Base-by-base conservation (phyloP, 148 eudicot genomes). In the Salicornia ramosissima region DNA sequence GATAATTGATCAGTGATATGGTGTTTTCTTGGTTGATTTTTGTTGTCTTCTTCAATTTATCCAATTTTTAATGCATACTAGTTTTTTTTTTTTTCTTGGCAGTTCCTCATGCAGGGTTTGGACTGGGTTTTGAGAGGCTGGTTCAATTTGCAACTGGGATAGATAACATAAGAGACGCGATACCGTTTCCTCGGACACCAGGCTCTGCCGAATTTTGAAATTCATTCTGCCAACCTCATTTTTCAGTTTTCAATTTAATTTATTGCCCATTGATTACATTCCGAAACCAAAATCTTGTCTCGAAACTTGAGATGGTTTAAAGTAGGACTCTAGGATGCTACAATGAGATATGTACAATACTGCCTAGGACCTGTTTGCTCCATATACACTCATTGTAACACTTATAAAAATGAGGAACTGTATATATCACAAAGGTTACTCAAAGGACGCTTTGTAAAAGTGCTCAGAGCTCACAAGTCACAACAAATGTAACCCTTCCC, bases 21-120 rank as follows among this genome's bases (percentile, higher is more conserved):
- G 56, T 43, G 14, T 65, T 15, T 21, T 28, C 60, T 42, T 39
- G 58, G n/a, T 31, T 21, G 19, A 55, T 15, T 57, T 0, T n/a
- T 56, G 60, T 21, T 26, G 63, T 6, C 28, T 65, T 13, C 69
- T 45, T 49, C 24, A 16, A 12, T 59, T 31, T 36, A 49, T 24
- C 67, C 63, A 12, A 47, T 58, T 18, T 57, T 68, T 56, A 62
- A 71, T 60, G 56, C 22, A 29, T 28, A 31, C 24, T 61, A 28
- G 18, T 68, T 21, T 68, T 49, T 45, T 30, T 61, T 36, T 22
- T 68, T 21, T 68, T 49, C 51, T 30, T 21, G 77, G 81, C 89
- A 94, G 98, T 94, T 80, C 98, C 98, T 73, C 98, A 94, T 77
- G 96, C 99, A 0, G 99, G 99, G 45, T 95, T 95, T 33, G 99